Evolutionary conservation across 2,329 filamentous ascomycete species (phyloP), one percentile per base, ranked within the genome.

Genomic region (Uncinocarpus reesii): DNA sequence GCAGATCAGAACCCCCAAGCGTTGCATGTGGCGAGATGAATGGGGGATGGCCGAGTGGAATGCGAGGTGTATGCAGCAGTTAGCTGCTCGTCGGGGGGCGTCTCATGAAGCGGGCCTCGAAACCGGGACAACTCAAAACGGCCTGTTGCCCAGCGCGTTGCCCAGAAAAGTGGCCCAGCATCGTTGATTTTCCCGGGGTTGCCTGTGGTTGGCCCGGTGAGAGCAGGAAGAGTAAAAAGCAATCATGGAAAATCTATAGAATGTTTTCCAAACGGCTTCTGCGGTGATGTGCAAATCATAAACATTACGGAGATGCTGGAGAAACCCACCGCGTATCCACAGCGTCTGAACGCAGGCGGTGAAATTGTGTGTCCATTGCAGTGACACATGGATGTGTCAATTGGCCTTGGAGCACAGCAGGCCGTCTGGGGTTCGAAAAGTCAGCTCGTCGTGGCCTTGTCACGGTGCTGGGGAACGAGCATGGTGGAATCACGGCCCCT

Each of bases 361-460:
- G 43, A 46, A 26, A 20, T 28, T 23, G 16, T 44, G 24, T 29
- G 29, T 34, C 42, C 21, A 16, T 45, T 15, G 18, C 2, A 26
- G 31, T 45, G 42, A 45, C 31, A 45, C 42, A 45, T 45, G 42
- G 42, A 45, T 24, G 32, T 35, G n/a, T 45, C 32, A 35, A 36
- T 31, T 16, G 42, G 20, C 42, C 11, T 26, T 15, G 16, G 26
- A 31, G 34, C 34, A 18, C 4, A 35, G 11, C 15, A 43, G 29
- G 6, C 21, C 3, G 15, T 35, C 16, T 7, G 7, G 10, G 16
- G 26, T 15, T n/a, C 15, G 26, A 34, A 15, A 20, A 35, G 42
- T 35, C 18, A 15, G 11, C 10, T 16, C 40, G 20, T 6, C n/a
- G 6, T 35, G 32, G 7, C 29, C 29, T 26, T 35, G 42, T 44